These are phyloP conservation scores for Medicago ruthenica DNA, from an alignment of 306 rosid genomes.

Conservation along the genomic window DNA sequence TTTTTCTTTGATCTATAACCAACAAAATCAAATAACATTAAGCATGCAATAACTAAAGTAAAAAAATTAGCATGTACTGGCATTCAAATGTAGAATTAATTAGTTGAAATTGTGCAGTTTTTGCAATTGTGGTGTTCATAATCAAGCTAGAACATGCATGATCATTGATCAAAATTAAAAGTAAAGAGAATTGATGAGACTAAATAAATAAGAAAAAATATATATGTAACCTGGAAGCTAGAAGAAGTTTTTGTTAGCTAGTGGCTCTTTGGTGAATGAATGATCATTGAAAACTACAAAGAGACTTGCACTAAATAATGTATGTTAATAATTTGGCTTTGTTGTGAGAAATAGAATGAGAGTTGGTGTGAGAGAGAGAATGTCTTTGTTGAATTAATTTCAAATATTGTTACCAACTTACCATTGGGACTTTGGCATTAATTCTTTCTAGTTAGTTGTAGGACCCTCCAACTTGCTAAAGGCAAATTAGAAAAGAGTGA, in stretches of 20 bases:
- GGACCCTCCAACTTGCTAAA: conserved; percentile 26
- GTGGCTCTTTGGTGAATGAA: conserved; percentile 45
- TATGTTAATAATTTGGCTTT: conserved; percentile 29
- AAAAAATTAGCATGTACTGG: not conserved
- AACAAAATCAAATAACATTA: not conserved
- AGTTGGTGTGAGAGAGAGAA: conserved; percentile 3
- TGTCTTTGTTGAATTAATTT: conserved; percentile 50
- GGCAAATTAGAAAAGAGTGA: conserved; percentile 9
- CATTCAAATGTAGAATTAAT: no score
- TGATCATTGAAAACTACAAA: conserved; percentile 51
- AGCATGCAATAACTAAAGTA: not conserved
- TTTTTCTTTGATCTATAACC: conserved; percentile 26
- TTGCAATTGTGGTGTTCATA: no score
- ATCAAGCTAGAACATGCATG: no score
- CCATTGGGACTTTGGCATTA: conserved; percentile 17
- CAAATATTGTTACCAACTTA: conserved; percentile 31
- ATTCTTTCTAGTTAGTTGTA: not conserved
- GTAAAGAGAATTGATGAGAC: no score
- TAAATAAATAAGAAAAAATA: not conserved
- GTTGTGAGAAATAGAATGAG: not conserved
- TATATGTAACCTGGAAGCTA: conserved; percentile 13
- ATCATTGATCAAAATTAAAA: no score
- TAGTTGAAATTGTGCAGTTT: no score
- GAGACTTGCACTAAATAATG: conserved; percentile 63
- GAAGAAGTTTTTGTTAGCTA: conserved; percentile 37